A percentile compares a stretch with the other conserved stretches of the same genome.
Evolutionary conservation across 805 yeast species (phyloP).

Genomic region (Myxozyma monticola): DNA sequence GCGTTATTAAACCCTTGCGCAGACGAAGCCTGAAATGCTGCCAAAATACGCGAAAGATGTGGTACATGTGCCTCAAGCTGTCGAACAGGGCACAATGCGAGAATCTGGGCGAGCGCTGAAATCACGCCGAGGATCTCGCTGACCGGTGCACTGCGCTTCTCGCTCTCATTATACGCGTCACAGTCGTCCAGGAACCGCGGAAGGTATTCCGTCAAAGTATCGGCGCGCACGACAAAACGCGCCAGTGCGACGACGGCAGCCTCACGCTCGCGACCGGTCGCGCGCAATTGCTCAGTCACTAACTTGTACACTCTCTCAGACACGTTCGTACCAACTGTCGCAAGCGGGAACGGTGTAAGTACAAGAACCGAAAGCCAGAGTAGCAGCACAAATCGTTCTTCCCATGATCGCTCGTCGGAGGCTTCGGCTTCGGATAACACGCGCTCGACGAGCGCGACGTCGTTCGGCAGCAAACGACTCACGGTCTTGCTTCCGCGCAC

Average conservation of each 20-base stretch:
- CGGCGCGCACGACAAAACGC: constrained; percentile 54
- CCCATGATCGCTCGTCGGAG: constrained; percentile 84
- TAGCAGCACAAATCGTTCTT: constrained; percentile 95
- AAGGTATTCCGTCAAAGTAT: constrained; percentile 38
- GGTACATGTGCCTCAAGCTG: constrained; percentile 8
- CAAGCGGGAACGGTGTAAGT: constrained; percentile 71
- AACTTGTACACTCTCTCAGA: constrained; percentile 39
- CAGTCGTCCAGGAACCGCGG: constrained; percentile 35
- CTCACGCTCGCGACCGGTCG: constrained; percentile 59
- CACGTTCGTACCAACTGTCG: constrained; percentile 39
- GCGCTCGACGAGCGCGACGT: constrained; percentile 50
- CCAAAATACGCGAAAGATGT: background rate
- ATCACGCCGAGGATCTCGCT: constrained; percentile 11
- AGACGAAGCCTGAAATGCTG: background rate
- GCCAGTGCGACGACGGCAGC: constrained; percentile 56
- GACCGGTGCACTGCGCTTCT: background rate
- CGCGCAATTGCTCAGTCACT: constrained; percentile 40
- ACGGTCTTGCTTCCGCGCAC: constrained; percentile 65
- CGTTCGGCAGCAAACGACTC: constrained; percentile 59
- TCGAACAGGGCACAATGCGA: constrained; percentile 5
- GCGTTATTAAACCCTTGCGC: constrained; percentile 4
- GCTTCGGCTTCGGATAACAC: constrained; percentile 38
- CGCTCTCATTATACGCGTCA: background rate
- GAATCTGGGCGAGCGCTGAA: constrained; percentile 14
- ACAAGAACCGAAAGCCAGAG: constrained; percentile 73